Evolutionary conservation across 768 basidiomycete species (phyloP), one percentile per base, ranked within the genome.

Genomic region (Strobilomyces dryophilus): DNA sequence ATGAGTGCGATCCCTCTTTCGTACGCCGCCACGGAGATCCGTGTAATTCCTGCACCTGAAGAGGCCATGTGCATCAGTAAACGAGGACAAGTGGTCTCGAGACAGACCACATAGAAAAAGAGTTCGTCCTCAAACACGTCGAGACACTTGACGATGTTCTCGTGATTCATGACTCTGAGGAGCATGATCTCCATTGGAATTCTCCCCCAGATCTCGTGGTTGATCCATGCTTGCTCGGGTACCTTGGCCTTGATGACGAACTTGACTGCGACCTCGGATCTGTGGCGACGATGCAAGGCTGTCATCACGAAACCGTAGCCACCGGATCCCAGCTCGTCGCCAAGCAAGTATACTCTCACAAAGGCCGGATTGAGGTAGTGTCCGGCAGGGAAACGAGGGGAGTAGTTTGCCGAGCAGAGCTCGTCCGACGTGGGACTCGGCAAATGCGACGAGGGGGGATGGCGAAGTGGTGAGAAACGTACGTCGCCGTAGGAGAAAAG

Each of bases 241-340:
- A 85, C 76, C 55, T 82, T 79, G 47, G 75, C 79, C 69, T 92
- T 94, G 73, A 89, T 82, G 64, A 98, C 93, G 68, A 98, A 97
- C 72, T 98, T 98, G 70, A 97, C 89, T 0, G 94, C 94, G 49
- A 94, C 93, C 66, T 93, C 89, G 52, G 74, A 68, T 0, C 76
- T 76, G 43, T 79, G 76, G 29, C 58, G 61, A 14, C 80, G 82
- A 64, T 90, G 82, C 34, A 76, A 71, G 10, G 92, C 93, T 3
- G 88, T 87, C 80, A 95, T 89, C 26, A 98, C 95, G 66, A 98
- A 97, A 2, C 94, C 94, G 66, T 94, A 98, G 17, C 94, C 94
- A 41, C 95, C 95, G 10, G 85, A 84, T 39, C 95, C 95, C 24
- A 98, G 77, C 66, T 91, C 86, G 58, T 88, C 89, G 35, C 79